Evolutionary conservation across 176 grass and related monocot genomes (phyloP), one percentile per base, ranked within the genome.

Genomic region (Rhynchospora pubera): DNA sequence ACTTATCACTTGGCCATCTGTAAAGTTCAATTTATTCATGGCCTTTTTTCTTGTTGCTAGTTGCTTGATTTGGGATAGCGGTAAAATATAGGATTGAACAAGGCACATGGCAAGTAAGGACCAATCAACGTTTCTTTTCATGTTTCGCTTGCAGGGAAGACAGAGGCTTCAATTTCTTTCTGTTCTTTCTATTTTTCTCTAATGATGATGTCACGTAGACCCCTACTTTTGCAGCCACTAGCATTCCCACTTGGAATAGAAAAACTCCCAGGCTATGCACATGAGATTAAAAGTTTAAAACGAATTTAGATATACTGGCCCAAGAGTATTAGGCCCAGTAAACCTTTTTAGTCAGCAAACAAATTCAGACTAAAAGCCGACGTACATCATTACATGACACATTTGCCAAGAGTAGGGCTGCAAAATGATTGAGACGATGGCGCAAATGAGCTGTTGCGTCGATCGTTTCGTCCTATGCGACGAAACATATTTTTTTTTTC

Each of bases 51-150:
- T 74, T 51, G 7, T 74, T 50, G 45, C 44, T 51, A 26, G 69
- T 51, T 73, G 69, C 24, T 73, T 51, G 19, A 51, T 51, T 51
- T 51, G 45, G 21, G 45, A 73, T 19, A 8, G 19, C 19, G 5
- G 10, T 50, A 73, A n/a, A 24, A 23, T 23, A 23, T 73, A 51
- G 51, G 45, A 73, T 73, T 50, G 19, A 74, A 74, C 45, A 51
- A 50, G 45, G 46, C 69, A 74, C 69, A 74, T 74, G 69, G 69
- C 69, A 74, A 50, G 44, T 15, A 24, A n/a, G 56, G n/a, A 57
- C 55, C 55, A 57, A 57, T 5, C 16, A 19, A 57, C n/a, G 6
- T 7, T 0, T 61, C 58, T 28, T 32, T 24, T 12, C 8, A 14
- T 34, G 24, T 65, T 65, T 39, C 14, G 11, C 13, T 19, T 14